Evolutionary conservation across 2,329 filamentous ascomycete genomes (phyloP).

Genomic region (Biscogniauxia sp.): DNA sequence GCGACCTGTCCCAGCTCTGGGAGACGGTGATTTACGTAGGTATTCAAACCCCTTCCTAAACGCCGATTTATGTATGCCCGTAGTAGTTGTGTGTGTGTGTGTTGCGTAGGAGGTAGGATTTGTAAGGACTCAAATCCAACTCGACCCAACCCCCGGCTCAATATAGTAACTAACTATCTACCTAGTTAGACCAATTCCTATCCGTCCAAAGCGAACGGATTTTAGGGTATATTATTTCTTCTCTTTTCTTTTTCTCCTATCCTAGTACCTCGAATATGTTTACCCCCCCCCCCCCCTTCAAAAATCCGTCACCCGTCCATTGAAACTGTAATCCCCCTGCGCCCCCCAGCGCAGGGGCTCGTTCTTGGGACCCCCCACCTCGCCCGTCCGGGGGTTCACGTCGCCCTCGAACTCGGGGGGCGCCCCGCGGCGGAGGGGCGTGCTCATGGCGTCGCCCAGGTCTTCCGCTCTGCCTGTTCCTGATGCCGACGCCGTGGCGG

Average conservation of each 20-base stretch:
- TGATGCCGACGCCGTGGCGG: conserved; percentile 3
- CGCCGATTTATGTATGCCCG: too few relatives aligned
- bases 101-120: too few relatives aligned
- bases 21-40: too few relatives aligned
- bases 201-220: background rate
- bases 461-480: background rate
- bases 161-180: too few relatives aligned
- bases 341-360: conserved; percentile 88
- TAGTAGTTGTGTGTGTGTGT: too few relatives aligned
- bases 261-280: too few relatives aligned
- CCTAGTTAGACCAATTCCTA: too few relatives aligned
- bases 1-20: too few relatives aligned
- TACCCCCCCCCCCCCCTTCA: conserved; percentile 27
- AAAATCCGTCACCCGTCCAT: conserved; percentile 93
- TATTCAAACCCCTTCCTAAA: too few relatives aligned
- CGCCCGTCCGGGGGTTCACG: conserved; percentile 86
- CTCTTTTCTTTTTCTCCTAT: background rate
- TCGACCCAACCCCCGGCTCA: too few relatives aligned
- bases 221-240: too few relatives aligned
- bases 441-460: conserved; percentile 7
- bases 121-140: too few relatives aligned
- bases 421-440: conserved; percentile 59
- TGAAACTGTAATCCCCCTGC: conserved; percentile 82
- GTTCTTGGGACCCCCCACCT: conserved; percentile 96
- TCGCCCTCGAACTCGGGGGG: conserved; percentile 93